Evolutionary conservation across 176 grass and related monocot genomes (phyloP), one percentile per base, ranked within the genome.

Genomic region (Phoenix dactylifera): DNA sequence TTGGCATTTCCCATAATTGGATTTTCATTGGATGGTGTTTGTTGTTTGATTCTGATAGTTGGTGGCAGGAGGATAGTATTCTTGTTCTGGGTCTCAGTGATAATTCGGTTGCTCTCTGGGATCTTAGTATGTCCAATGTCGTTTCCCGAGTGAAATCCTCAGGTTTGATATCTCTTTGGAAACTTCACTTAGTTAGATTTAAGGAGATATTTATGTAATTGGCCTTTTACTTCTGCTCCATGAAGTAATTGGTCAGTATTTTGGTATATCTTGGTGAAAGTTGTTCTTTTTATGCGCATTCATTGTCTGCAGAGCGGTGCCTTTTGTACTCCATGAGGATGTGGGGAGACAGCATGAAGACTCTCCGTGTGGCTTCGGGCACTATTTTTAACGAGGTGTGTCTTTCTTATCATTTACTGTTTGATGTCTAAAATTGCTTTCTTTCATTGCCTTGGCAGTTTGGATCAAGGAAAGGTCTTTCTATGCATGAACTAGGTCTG

Each of bases 311-410:
- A 84, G 77, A 97, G 35, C 77, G 77, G 54, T 97, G 87, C n/a
- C 87, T 97, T 70, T 52, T 97, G 2, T 97, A 91, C 61, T 97
- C 87, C 3, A 85, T 97, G 92, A 77, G 84, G 22, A 69, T 91
- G 78, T 90, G 84, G 70, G 84, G 87, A 12, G 30, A 80, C 54
- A 66, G 77, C 68, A 55, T 85, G 63, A 15, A 30, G 22, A 20
- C 57, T 50, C 78, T 91, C 50, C 75, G 66, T 16, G 69, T 97
- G 15, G 92, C 87, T 39, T 97, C 87, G 7, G 87, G 92, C 63
- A 97, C 87, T 55, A 97, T 97, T 64, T 75, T 80, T 52, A 91
- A 97, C 12, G 77, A 96, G 78, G 83, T 77, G 26, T 49, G 5
- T 16, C 44, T 60, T 50, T 53, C 19, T 6, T 49, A 15, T 32